These are phyloP conservation scores for Spergularia bocconei DNA, from an alignment of 148 eudicot genomes.

Conservation along the genomic window DNA sequence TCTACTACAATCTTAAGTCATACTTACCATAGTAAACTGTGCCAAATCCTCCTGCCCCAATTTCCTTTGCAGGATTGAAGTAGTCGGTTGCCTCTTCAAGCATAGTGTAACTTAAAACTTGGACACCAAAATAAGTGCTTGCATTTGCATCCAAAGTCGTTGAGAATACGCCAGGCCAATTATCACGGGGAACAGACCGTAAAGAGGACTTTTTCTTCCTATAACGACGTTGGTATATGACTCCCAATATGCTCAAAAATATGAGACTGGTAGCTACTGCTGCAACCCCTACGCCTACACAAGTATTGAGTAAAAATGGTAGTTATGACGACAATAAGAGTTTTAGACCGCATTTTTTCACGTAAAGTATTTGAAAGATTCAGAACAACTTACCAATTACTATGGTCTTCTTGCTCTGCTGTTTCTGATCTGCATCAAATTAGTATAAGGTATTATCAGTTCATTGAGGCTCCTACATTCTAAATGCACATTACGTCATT, in stretches of 20 bases:
- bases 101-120: slow-evolving; percentile 42
- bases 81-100: slow-evolving; percentile 56
- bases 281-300: slow-evolving; percentile 10
- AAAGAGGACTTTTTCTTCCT: slow-evolving; percentile 3
- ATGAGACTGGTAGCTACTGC: slow-evolving; percentile 7
- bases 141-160: slow-evolving; percentile 14
- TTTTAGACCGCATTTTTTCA: not conserved
- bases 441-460: not conserved
- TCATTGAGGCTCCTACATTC: not conserved
- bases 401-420: not conserved
- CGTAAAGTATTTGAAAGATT: too few relatives aligned
- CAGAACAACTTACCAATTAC: slow-evolving; percentile 15
- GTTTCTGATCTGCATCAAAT: not conserved
- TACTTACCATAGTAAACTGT: slow-evolving; percentile 61
- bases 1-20: not conserved
- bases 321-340: not conserved
- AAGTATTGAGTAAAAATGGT: not conserved
- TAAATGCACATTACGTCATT: not conserved
- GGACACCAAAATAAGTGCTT: slow-evolving; percentile 41
- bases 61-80: slow-evolving; percentile 46
- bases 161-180: slow-evolving; percentile 1
- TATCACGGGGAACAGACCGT: not conserved
- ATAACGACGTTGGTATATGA: not conserved
- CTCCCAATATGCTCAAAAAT: slow-evolving; percentile 9
- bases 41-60: slow-evolving; percentile 85